A percentile compares a stretch with the other conserved stretches of the same genome.
Conservation (phyloP, 371 early-diverging fungal genomes). For the Rhizopus sp. region DNA sequence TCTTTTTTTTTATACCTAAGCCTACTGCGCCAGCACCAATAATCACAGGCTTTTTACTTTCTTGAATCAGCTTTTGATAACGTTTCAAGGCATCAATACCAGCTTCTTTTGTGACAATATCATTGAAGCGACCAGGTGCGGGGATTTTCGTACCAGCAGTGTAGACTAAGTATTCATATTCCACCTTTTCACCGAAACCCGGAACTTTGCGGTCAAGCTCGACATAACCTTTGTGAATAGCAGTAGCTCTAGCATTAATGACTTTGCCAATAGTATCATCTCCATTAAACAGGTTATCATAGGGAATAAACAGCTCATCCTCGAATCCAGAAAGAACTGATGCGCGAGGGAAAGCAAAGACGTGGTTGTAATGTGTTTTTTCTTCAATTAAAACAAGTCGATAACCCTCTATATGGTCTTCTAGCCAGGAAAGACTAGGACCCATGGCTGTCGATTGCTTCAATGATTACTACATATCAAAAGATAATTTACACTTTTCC, state of each 20-base stretch:
- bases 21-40: slow-evolving; percentile 76
- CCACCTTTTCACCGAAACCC: slow-evolving; percentile 49
- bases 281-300: slow-evolving; percentile 44
- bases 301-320: slow-evolving; percentile 62
- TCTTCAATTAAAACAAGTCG: slow-evolving; percentile 61
- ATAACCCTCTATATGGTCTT: slow-evolving; percentile 41
- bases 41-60: slow-evolving; percentile 52
- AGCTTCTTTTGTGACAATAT: slow-evolving; percentile 41
- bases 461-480: neutral
- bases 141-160: slow-evolving; percentile 58
- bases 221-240: slow-evolving; percentile 50
- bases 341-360: slow-evolving; percentile 68
- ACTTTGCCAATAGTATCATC: slow-evolving; percentile 54
- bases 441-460: slow-evolving; percentile 32
- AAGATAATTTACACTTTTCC: neutral
- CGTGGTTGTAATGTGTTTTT: slow-evolving; percentile 62
- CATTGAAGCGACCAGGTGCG: slow-evolving; percentile 48
- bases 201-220: slow-evolving; percentile 56
- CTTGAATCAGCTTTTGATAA: slow-evolving; percentile 50
- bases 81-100: slow-evolving; percentile 44
- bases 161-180: slow-evolving; percentile 61
- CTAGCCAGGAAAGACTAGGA: slow-evolving; percentile 34
- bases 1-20: slow-evolving; percentile 42
- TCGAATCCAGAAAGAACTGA: slow-evolving; percentile 61
- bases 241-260: slow-evolving; percentile 50